These are phyloP conservation scores for Yarrowia sp. DNA, from an alignment of 805 yeast genomes.

Conservation along the genomic window DNA sequence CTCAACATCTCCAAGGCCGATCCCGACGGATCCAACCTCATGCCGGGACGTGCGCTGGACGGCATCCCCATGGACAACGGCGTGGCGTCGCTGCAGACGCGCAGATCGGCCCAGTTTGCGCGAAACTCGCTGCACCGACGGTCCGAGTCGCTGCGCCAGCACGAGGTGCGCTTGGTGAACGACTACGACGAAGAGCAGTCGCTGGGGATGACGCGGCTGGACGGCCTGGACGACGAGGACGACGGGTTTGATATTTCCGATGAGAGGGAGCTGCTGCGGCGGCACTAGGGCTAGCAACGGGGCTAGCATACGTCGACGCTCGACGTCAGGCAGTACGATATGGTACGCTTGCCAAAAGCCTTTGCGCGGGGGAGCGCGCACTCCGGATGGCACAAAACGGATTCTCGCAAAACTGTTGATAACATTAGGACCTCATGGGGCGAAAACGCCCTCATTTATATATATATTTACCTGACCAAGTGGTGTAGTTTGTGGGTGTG, in stretches of 20 bases:
- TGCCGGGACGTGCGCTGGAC: conserved; percentile 54
- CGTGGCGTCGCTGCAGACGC: conserved; percentile 70
- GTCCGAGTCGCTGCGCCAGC: conserved; percentile 35
- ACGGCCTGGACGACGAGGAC: conserved; percentile 34
- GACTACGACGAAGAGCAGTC: conserved; percentile 38
- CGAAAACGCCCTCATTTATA: background rate
- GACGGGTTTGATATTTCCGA: conserved; percentile 24
- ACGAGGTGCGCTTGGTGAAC: conserved; percentile 35
- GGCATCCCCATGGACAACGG: conserved; percentile 84
- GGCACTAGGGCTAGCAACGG: background rate
- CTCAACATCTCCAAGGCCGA: conserved; percentile 68
- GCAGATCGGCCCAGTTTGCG: conserved; percentile 69
- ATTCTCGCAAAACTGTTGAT: background rate
- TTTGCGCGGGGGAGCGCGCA: too few relatives aligned
- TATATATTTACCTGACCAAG: background rate
- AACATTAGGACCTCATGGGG: conserved; percentile 4
- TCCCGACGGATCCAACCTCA: conserved; percentile 35
- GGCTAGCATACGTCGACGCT: too few relatives aligned
- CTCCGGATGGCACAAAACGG: background rate
- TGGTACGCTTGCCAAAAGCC: too few relatives aligned
- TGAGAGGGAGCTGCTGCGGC: conserved; percentile 13
- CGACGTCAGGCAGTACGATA: too few relatives aligned
- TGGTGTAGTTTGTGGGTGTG: too few relatives aligned
- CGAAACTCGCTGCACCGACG: conserved; percentile 42
- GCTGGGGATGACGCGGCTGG: conserved; percentile 39